Conservation (phyloP, 2,329 filamentous ascomycete genomes). For the Aschersonia sp. region DNA sequence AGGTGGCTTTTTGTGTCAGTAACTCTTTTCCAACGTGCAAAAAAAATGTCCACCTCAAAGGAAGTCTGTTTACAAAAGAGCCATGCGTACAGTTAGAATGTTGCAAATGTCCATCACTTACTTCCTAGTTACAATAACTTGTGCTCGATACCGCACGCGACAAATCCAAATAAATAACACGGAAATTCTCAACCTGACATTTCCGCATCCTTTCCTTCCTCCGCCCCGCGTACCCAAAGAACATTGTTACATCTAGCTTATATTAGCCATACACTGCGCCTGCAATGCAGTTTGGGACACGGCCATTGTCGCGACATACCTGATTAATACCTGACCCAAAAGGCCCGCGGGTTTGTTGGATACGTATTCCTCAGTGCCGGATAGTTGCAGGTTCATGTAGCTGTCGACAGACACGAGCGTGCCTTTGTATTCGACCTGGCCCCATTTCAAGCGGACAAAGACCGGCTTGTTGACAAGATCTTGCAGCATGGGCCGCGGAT, state of each 20-base stretch:
- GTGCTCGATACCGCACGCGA: too few species aligned
- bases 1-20: too few species aligned
- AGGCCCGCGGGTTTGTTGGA: constrained; percentile 73
- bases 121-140: too few species aligned
- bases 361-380: constrained; percentile 83
- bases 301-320: constrained; percentile 34
- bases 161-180: too few species aligned
- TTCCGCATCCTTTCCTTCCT: constrained; percentile 4
- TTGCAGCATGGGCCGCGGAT: constrained; percentile 94
- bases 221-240: constrained; percentile 60
- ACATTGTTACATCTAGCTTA: constrained; percentile 76
- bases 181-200: constrained; percentile 3
- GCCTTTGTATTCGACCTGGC: constrained; percentile 94
- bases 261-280: not conserved
- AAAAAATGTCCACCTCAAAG: too few species aligned
- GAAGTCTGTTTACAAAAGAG: too few species aligned
- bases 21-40: too few species aligned
- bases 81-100: too few species aligned
- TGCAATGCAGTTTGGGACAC: not conserved
- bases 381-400: constrained; percentile 98
- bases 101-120: too few species aligned
- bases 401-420: constrained; percentile 84
- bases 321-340: constrained; percentile 82
- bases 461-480: constrained; percentile 84
- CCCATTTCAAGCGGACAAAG: constrained; percentile 92